phyloP scores from a whole-genome alignment of 768 basidiomycete genomes.

The Pholiota microspora region DNA sequence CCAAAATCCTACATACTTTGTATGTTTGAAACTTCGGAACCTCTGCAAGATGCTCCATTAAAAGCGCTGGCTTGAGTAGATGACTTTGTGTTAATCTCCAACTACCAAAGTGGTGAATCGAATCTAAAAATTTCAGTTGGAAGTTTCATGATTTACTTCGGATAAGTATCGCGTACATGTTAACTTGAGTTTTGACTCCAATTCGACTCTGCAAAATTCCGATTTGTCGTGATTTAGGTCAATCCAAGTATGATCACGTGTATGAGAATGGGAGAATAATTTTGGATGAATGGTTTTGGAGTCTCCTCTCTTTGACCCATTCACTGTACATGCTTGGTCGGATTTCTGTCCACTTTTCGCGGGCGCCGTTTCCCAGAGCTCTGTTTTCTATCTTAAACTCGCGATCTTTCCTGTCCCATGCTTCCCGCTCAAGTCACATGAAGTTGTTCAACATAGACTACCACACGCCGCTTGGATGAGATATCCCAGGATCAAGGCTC shows the following conservation, averaged over 20 bases:
- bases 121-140: too few species aligned
- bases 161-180: too few species aligned
- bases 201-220: too few species aligned
- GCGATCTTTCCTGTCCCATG: slow-evolving; percentile 10
- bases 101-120: too few species aligned
- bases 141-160: too few species aligned
- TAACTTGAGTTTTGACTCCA: too few species aligned
- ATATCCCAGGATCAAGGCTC: slow-evolving; percentile 5
- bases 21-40: too few species aligned
- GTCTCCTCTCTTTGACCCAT: neutral
- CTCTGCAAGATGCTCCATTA: too few species aligned
- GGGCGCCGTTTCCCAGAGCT: slow-evolving; percentile 10
- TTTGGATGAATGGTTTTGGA: slow-evolving; percentile 22
- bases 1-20: too few species aligned
- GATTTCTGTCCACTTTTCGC: neutral
- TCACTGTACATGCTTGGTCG: neutral
- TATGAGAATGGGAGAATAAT: slow-evolving; percentile 11
- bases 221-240: too few species aligned
- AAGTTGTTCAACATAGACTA: slow-evolving; percentile 26
- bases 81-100: too few species aligned
- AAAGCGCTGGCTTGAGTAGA: too few species aligned
- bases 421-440: slow-evolving; percentile 25
- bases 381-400: slow-evolving; percentile 5
- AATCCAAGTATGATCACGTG: neutral
- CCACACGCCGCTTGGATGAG: slow-evolving; percentile 14